These are phyloP conservation scores for Trichoderma breve DNA, from an alignment of 2,329 filamentous ascomycete species.

Conservation along the genomic window DNA sequence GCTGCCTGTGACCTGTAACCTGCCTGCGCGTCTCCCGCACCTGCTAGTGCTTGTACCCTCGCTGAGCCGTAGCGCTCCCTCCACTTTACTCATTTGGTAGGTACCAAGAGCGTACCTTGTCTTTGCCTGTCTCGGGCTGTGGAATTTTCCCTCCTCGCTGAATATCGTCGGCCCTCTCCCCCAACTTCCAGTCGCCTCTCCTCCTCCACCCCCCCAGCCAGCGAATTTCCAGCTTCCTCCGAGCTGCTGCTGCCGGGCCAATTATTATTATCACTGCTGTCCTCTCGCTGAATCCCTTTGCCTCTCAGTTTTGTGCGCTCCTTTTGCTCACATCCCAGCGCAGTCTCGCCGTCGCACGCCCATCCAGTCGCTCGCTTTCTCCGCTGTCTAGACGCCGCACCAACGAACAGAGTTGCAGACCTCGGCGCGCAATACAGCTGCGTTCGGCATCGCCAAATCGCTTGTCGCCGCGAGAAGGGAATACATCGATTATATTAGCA, in stretches of 20 bases:
- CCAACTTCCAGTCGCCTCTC: conserved; percentile 5
- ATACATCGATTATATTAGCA: neutral
- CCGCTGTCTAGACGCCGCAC: conserved; percentile 12
- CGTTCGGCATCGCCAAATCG: neutral
- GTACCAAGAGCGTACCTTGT: conserved; percentile 8
- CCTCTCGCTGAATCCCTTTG: conserved; percentile 1
- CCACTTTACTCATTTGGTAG: conserved; percentile 14
- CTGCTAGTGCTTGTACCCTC: conserved; percentile 1
- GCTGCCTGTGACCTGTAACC: conserved; percentile 7
- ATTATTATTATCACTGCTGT: neutral
- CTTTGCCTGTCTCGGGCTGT: conserved; percentile 15
- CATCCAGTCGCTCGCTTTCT: conserved; percentile 18
- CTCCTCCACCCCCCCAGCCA: conserved; percentile 9
- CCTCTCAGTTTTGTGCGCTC: neutral
- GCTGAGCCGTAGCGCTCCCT: conserved; percentile 18
- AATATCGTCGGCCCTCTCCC: conserved; percentile 14
- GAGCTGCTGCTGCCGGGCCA: conserved; percentile 13
- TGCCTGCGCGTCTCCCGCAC: neutral
- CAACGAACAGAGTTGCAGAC: neutral
- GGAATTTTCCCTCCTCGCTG: conserved; percentile 20
- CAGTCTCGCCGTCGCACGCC: conserved; percentile 13
- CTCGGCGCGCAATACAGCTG: conserved; percentile 7
- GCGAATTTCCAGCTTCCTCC: neutral
- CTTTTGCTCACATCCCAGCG: neutral
- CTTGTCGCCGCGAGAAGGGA: neutral